Base-by-base conservation (phyloP, 805 yeast species). In the Candida oleophila region DNA sequence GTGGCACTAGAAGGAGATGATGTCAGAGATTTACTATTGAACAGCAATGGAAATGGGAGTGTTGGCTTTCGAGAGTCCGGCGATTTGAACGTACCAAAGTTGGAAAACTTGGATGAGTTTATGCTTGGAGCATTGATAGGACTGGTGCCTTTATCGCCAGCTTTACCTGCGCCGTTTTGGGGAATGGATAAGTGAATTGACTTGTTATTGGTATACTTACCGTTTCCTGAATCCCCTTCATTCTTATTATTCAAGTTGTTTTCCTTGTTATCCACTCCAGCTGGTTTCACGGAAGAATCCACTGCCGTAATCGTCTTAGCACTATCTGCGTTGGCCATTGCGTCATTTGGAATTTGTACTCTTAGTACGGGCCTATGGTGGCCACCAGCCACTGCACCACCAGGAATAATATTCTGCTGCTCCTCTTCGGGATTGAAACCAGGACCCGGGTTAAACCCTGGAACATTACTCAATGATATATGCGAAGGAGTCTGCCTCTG, bases 321-420 rank as follows among this genome's bases (percentile, higher is more conserved):
- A 55, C 77, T 61, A 59, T 73, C 71, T 35, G 60, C 58, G 41
- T 50, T 56, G 21, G 62, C 56, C 45, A 69, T 68, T 44, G 67
- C 51, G 56, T 74, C 80, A 3, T 67, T 68, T 1, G 89, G 89
- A n/a, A 84, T 84, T 53, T 81, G 82, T 9, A 84, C 83, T 46
- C 87, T 64, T 39, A 84, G 64, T 1, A 83, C 74, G 1, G 89
- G 89, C 49, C 89, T 64, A 42, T 66, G 56, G 52, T 58, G 50
- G 54, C 55, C 49, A 5, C 37, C 55, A 57, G 22, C 51, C 53
- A 39, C 54, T 46, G 20, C 30, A 12, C 20, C 37, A 19, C 14
- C 39, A 12, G 32, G n/a, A 41, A 3, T 35, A 19, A 39, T 18
- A 25, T 35, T n/a, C 44, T 45, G 8, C 21, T 38, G 41, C 16